A percentile compares a stretch with the other conserved stretches of the same genome.
Conservation (phyloP, 371 early-diverging fungal genomes). For the Choanephora cucurbitarum region DNA sequence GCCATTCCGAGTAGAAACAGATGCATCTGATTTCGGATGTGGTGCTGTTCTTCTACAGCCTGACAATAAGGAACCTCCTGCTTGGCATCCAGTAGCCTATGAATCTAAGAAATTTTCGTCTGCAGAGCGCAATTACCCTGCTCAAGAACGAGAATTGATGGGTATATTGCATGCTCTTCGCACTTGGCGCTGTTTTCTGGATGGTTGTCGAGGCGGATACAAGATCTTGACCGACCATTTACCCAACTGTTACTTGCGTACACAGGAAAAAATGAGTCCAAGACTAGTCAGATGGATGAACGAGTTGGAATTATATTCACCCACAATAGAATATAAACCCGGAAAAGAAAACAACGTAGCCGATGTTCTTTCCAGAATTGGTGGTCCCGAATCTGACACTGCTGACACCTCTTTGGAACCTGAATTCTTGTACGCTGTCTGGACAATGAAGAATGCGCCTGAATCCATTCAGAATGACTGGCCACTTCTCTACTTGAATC, state of each 20-base stretch:
- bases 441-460: neutral
- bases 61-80: constrained; percentile 6
- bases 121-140: constrained; percentile 32
- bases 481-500: constrained; percentile 16
- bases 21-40: constrained; percentile 31
- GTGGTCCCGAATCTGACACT: neutral
- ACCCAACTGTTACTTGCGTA: constrained; percentile 22
- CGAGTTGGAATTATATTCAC: constrained; percentile 31
- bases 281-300: constrained; percentile 30
- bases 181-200: constrained; percentile 33
- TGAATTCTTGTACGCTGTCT: constrained; percentile 17
- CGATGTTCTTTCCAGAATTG: constrained; percentile 13
- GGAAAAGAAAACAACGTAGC: constrained; percentile 31
- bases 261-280: constrained; percentile 29
- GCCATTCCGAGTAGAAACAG: constrained; percentile 32
- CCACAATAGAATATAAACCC: constrained; percentile 27
- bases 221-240: constrained; percentile 30
- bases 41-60: constrained; percentile 42
- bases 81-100: constrained; percentile 31
- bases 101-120: constrained; percentile 34
- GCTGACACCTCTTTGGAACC: constrained; percentile 15
- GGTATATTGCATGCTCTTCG: constrained; percentile 37
- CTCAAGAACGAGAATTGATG: constrained; percentile 37
- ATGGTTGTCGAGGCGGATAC: constrained; percentile 20
- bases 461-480: constrained; percentile 14